phyloP scores from a whole-genome alignment of 2,329 filamentous ascomycete species.

The Neurospora sp. region DNA sequence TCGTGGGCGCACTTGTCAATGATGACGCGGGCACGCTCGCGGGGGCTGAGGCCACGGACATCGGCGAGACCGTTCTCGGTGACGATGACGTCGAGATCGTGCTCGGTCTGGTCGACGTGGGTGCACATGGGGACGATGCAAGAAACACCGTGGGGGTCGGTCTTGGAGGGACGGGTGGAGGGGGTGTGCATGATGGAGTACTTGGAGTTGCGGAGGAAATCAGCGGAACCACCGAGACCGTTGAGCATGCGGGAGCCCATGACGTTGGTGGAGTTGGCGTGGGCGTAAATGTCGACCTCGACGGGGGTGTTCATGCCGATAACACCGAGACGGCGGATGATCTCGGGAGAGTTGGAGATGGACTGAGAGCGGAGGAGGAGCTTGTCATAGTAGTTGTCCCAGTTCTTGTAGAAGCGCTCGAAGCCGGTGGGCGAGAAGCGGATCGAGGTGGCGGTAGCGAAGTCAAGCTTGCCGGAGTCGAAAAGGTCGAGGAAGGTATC shows the following conservation, averaged over 20 bases:
- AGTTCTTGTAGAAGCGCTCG: conserved; percentile 81
- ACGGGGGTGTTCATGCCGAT: conserved; percentile 96
- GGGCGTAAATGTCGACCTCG: conserved; percentile 89
- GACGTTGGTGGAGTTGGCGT: conserved; percentile 84
- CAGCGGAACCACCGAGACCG: conserved; percentile 70
- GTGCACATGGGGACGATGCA: conserved; percentile 94
- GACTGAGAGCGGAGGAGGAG: conserved; percentile 79
- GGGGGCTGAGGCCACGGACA: conserved; percentile 69
- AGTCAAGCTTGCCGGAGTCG: conserved; percentile 78
- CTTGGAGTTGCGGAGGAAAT: conserved; percentile 70
- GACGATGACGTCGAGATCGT: conserved; percentile 86
- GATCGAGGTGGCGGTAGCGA: conserved; percentile 81
- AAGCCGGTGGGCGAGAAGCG: conserved; percentile 84
- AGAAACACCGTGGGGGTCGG: conserved; percentile 68
- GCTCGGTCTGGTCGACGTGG: conserved; percentile 86
- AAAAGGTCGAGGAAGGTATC: conserved; percentile 90
- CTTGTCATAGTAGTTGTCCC: conserved; percentile 70
- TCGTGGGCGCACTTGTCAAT: conserved; percentile 82
- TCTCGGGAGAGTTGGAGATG: conserved; percentile 82
- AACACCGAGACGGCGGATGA: conserved; percentile 76
- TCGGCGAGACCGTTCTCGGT: conserved; percentile 67
- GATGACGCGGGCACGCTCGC: conserved; percentile 73
- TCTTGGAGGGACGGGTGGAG: conserved; percentile 68
- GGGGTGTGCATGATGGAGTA: conserved; percentile 94
- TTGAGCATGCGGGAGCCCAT: conserved; percentile 85